Evolutionary conservation across 2,329 filamentous ascomycete species (phyloP), one percentile per base, ranked within the genome.

Genomic region (Tolypocladium guangdongense): DNA sequence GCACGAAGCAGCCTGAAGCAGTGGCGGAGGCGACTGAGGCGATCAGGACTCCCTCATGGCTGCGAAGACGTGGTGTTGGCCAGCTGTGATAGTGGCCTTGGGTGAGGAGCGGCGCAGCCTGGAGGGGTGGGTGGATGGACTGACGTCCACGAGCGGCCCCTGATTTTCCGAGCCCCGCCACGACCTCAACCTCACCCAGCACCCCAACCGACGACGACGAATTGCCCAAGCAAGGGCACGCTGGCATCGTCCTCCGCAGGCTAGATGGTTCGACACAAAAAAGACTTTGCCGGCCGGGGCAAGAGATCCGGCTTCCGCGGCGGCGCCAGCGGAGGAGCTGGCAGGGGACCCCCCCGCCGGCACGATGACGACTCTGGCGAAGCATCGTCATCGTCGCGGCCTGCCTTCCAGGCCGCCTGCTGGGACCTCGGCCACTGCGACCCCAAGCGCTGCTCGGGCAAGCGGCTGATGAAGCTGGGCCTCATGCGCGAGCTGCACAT

Each of bases 371-470:
- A 68, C 58, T 62, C 71, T 52, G 64, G 51, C 36, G 43, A 47
- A 2, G 27, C 20, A 6, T 47, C 43, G 16, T 50, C 60, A 53
- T 55, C 63, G 52, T 56, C 63, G 49, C 80, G 63, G 58, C 83
- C 72, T 39, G 65, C 74, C 24, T 96, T 91, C 80, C 95, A 95
- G 72, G 92, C 93, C 49, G 93, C 92, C 55, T 96, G 92, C 69
- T 99, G 93, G 93, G 93, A 99, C 66, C 78, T 99, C 36, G 92
- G 91, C 57, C 93, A 99, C 74, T 99, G 93, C 75, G 93, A 99
- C 66, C 90, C 92, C 10, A 97, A 96, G 71, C 80, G 92, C 62
- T 99, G 93, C 72, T 96, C 91, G 0, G 93, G 93, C 35, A 99
- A 99, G 75, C 85, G 89, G 58, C 80, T 99, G 36, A 96, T 99